These are phyloP conservation scores for Quercus aquifolioides DNA, from an alignment of 306 rosid genomes.

Conservation along the genomic window DNA sequence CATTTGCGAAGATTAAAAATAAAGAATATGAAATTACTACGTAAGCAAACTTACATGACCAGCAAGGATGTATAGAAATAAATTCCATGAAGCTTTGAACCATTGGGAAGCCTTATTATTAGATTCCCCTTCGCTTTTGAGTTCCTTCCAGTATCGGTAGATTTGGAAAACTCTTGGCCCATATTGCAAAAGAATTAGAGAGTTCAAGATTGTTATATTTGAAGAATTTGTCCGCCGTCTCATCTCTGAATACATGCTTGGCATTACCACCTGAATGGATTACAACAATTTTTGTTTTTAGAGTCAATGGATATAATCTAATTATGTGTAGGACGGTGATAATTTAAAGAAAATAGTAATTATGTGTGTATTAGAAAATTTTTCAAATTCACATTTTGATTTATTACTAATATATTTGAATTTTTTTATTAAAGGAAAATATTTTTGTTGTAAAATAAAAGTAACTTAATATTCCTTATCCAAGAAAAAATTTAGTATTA, in stretches of 20 bases:
- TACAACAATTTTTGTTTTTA: constrained; percentile 18
- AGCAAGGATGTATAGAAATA: constrained; percentile 89
- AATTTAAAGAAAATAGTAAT: background rate
- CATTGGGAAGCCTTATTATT: constrained; percentile 56
- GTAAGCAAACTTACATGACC: constrained; percentile 71
- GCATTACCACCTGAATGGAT: constrained; percentile 56
- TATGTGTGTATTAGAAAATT: too few species aligned
- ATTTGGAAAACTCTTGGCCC: constrained; percentile 65
- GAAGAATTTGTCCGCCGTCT: constrained; percentile 54
- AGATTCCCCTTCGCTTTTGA: constrained; percentile 54
- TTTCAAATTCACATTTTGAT: too few species aligned
- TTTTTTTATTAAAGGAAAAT: too few species aligned
- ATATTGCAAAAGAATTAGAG: constrained; percentile 68
- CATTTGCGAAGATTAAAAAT: background rate
- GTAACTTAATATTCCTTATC: too few species aligned
- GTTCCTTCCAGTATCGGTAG: constrained; percentile 49
- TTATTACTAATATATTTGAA: too few species aligned
- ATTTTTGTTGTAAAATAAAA: too few species aligned
- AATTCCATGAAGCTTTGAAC: constrained; percentile 86
- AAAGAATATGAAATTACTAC: background rate
- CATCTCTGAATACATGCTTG: constrained; percentile 57
- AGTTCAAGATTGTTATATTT: constrained; percentile 39
- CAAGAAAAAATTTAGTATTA: too few species aligned
- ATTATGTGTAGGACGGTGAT: background rate
- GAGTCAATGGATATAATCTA: background rate